Base-by-base conservation (phyloP, 192 early-diverging fungal species). In the Funneliformis mosseae region DNA sequence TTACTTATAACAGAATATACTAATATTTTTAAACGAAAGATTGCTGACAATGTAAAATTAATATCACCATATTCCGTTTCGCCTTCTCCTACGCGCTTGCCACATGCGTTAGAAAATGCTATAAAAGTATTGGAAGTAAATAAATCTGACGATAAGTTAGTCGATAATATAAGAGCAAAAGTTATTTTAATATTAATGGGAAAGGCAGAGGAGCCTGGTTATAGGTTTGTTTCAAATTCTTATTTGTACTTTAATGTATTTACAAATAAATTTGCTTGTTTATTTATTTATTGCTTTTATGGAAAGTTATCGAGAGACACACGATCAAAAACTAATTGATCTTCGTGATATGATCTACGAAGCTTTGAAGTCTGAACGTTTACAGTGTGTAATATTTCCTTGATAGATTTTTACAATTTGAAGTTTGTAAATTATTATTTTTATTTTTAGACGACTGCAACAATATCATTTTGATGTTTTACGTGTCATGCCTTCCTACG, bases 391-490 rank as follows among this genome's bases (percentile, higher is more conserved):
- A 16, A 70, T 43, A 70, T 3, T 12, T 33, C 5, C 9, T 18
- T 18, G 10, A 59, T 59, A 59, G 10, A 59, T 18, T 27, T 28
- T 23, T 11, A 38, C 23, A 25, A 28, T 10, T 25, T 38, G 2
- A 6, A 18, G 4, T 67, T 67, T 11, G 14, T 33, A 16, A 33
- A 5, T 18, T 16, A 23, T 70, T 70, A n/a, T n/a, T 28, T 21
- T 23, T 74, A 27, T n/a, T 50, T 77, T 23, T 60, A 79, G 68
- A 16, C n/a, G 8, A 21, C 7, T 71, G 10, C 42, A 60, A 50
- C 77, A 68, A 2, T 79, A 50, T 61, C 78, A 79, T 79, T 79
- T 79, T 79, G 78, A 79, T 61, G 71, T 79, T 71, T 60, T 79
- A 79, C 78, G 78, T 39, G 68, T 71, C 11, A 16, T 79, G 1